Base-by-base conservation (phyloP, 352 stramenopile species). In the Phytophthora tubulina region DNA sequence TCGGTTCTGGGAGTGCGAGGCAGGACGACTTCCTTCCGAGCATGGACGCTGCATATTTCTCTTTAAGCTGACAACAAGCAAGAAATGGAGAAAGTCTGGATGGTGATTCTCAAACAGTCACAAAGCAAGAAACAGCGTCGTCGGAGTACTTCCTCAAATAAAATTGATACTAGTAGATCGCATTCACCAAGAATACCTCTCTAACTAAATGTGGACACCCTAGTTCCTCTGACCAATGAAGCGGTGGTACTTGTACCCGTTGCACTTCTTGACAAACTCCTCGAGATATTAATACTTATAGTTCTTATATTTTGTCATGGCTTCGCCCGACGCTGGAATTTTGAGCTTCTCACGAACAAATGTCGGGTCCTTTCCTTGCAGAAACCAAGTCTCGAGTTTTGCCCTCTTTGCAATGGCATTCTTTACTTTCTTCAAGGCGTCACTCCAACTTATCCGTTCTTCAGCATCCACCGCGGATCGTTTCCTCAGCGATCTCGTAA, bases 11-110 rank as follows among this genome's bases (percentile, higher is more conserved):
- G 35, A 56, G 49, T 46, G 35, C 15, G 58, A 53, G 5, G 6
- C 21, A 6, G 33, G 30, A 6, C 35, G 55, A 15, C 49, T 61
- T 39, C 41, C 62, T 55, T 75, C 68, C 2, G 68, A 67, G 21
- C 41, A 62, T 46, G 68, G 62, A 1, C 68, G 68, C 55, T 72
- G 62, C 68, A 75, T 75, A 42, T n/a, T 63, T 21, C 39, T 10
- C 30, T 39, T 7, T 31, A 17, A 33, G 31, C 14, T 32, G 15
- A 6, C 5, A 15, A 8, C 6, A 27, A 49, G 7, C 11, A 39
- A 27, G 42, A 49, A 30, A 30, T 49, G 13, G 42, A 49, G 42
- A n/a, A 30, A 15, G n/a, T 31, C 42, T 49, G 33, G 4, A 48
- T 36, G 8, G 36, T 27, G 21, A 27, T 27, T 27, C 21, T 27